These are phyloP conservation scores for Saccharum hybrid DNA, from an alignment of 202 grass and related monocot genomes.

Conservation along the genomic window DNA sequence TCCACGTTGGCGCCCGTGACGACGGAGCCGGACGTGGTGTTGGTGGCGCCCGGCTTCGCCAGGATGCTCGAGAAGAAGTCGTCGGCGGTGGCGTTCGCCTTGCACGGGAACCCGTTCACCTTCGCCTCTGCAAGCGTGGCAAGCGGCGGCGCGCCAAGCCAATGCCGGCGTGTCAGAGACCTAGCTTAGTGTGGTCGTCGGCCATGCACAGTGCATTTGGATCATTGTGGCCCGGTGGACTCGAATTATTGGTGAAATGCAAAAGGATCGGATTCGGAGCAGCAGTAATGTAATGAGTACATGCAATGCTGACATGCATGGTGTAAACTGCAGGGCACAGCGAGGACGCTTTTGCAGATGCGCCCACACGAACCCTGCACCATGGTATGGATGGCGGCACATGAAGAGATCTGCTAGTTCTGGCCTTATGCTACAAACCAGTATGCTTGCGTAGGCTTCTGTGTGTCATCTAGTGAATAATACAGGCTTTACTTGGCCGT, in stretches of 20 bases:
- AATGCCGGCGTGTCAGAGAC: too few species aligned
- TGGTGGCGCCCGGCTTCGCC: constrained; percentile 57
- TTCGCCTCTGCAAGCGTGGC: background rate
- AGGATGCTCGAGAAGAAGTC: constrained; percentile 74
- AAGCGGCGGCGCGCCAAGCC: too few species aligned
- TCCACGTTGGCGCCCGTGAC: constrained; percentile 80
- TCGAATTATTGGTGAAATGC: background rate
- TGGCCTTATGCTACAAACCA: background rate
- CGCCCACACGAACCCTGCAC: background rate
- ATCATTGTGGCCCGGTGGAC: too few species aligned
- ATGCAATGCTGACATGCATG: background rate
- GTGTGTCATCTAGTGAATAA: background rate
- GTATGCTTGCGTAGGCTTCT: background rate
- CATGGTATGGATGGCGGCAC: background rate
- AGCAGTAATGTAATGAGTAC: too few species aligned
- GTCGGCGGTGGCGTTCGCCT: constrained; percentile 61
- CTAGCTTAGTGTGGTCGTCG: too few species aligned
- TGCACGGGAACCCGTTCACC: constrained; percentile 87
- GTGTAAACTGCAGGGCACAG: too few species aligned
- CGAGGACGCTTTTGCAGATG: background rate
- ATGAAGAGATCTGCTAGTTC: background rate
- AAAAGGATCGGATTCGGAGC: background rate
- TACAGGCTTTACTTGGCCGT: background rate
- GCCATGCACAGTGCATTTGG: background rate
- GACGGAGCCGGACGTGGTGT: constrained; percentile 55